Evolutionary conservation across 2,329 filamentous ascomycete species (phyloP).

Genomic region (Phaeoacremonium minimum): DNA sequence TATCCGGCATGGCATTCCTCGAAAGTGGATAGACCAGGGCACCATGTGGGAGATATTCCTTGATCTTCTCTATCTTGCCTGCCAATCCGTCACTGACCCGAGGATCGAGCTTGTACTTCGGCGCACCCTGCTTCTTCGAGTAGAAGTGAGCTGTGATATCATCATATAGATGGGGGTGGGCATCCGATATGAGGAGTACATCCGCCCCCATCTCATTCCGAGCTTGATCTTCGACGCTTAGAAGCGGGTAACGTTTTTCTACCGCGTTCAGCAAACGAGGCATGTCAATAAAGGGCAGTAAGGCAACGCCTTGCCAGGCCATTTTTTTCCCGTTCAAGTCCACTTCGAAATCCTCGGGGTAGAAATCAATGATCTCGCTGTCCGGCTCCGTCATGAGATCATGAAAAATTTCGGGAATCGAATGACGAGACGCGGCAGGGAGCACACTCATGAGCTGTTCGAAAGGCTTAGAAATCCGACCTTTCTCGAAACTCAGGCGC

Average conservation of each 20-base stretch:
- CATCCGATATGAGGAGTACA: constrained; percentile 78
- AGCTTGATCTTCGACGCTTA: constrained; percentile 70
- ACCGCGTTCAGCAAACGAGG: constrained; percentile 78
- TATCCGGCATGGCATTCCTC: constrained; percentile 64
- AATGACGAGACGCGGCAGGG: constrained; percentile 87
- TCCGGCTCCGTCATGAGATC: constrained; percentile 83
- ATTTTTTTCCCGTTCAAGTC: constrained; percentile 98
- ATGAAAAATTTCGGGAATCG: constrained; percentile 84
- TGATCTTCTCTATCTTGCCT: constrained; percentile 77
- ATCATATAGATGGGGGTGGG: constrained; percentile 74
- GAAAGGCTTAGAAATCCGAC: constrained; percentile 82
- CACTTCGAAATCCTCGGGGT: constrained; percentile 87
- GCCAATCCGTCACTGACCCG: constrained; percentile 72
- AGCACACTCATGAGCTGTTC: constrained; percentile 98
- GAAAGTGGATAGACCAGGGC: constrained; percentile 75
- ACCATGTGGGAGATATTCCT: constrained; percentile 79
- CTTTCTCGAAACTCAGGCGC: constrained; percentile 77
- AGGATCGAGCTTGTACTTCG: constrained; percentile 69
- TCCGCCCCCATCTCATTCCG: constrained; percentile 81
- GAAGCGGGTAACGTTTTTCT: constrained; percentile 72
- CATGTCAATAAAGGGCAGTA: constrained; percentile 96
- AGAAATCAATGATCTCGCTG: constrained; percentile 95
- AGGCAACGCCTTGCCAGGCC: constrained; percentile 91
- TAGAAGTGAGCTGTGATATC: constrained; percentile 84
- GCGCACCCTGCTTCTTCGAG: constrained; percentile 73